phyloP scores from a whole-genome alignment of 352 stramenopile species.

The Pythium graminicola region DNA sequence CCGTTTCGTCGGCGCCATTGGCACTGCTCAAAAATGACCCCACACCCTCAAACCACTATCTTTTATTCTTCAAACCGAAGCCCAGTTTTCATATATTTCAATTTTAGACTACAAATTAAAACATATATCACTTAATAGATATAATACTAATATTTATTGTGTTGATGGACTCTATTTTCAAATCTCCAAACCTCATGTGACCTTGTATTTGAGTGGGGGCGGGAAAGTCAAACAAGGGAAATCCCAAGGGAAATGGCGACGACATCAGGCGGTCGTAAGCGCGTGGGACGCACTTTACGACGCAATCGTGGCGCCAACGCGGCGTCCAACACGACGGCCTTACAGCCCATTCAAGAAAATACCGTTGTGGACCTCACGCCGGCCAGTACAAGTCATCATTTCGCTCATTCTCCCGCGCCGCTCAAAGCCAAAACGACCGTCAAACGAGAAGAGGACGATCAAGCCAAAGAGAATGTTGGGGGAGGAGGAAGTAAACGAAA shows the following conservation, averaged over 20 bases:
- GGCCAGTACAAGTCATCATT: conserved; percentile 21
- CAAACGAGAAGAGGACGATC: conserved; percentile 20
- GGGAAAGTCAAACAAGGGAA: background rate
- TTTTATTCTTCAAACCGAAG: too few species aligned
- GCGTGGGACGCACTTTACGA: conserved; percentile 41
- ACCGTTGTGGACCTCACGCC: conserved; percentile 33
- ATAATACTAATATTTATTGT: background rate
- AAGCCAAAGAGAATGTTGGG: background rate
- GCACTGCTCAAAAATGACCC: background rate
- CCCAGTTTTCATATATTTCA: background rate
- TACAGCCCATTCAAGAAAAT: conserved; percentile 61
- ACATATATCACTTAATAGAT: background rate
- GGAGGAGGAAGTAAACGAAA: conserved; percentile 14
- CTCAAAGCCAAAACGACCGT: conserved; percentile 9
- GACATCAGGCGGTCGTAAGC: conserved; percentile 24
- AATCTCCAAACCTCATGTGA: conserved; percentile 22
- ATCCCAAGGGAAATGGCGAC: conserved; percentile 27
- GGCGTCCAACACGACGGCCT: background rate
- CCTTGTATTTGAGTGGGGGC: background rate
- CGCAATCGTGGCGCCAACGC: conserved; percentile 19
- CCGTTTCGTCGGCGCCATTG: background rate
- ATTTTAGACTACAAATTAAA: background rate
- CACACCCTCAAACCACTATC: background rate
- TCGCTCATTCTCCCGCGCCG: conserved; percentile 25
- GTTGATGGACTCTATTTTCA: conserved; percentile 10